These are phyloP conservation scores for Aspergillus bertholletiae DNA, from an alignment of 495 filamentous ascomycete genomes.

Conservation along the genomic window DNA sequence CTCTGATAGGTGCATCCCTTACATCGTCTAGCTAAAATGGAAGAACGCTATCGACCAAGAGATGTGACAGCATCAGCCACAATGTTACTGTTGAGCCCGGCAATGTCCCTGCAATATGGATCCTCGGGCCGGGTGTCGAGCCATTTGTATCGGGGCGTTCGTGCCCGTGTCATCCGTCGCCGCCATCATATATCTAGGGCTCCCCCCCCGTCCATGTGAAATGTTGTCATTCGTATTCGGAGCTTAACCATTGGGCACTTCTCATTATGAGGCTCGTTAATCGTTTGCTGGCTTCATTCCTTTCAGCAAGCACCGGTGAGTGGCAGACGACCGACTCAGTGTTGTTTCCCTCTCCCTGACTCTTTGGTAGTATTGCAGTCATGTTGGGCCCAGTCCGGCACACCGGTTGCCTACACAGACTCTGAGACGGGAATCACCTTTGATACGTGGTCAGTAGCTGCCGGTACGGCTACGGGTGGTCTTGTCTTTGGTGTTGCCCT, in stretches of 20 bases:
- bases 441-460: slow-evolving; percentile 13
- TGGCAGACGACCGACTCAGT: neutral
- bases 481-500: slow-evolving; percentile 16
- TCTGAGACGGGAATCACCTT: slow-evolving; percentile 15
- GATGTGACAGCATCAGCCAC: neutral
- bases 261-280: slow-evolving; percentile 3
- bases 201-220: neutral
- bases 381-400: slow-evolving; percentile 4
- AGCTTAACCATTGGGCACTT: neutral
- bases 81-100: neutral
- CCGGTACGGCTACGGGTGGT: slow-evolving; percentile 1
- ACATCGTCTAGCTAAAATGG: neutral
- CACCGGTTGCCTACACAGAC: slow-evolving; percentile 11
- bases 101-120: neutral
- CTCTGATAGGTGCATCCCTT: neutral
- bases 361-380: slow-evolving; percentile 6
- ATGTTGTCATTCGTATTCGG: neutral
- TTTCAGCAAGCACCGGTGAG: slow-evolving; percentile 5
- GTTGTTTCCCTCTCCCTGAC: neutral
- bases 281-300: neutral
- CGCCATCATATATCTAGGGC: neutral
- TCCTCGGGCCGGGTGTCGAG: slow-evolving; percentile 1
- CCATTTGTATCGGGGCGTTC: neutral
- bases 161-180: neutral
- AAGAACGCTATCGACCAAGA: neutral